Conservation (phyloP, 106 monocot species). For the Acorus calamus region DNA sequence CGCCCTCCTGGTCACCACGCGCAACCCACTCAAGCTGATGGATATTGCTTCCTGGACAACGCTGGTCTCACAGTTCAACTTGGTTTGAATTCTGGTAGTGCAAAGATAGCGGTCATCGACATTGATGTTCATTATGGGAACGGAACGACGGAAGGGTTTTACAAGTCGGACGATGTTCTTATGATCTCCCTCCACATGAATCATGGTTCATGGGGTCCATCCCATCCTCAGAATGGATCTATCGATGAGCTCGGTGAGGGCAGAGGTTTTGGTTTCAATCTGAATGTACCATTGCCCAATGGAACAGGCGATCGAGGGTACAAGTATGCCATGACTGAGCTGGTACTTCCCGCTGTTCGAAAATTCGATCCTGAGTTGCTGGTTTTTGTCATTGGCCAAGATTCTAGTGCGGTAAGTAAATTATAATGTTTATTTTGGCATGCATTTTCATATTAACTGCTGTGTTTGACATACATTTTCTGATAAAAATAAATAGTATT, state of each 20-base stretch:
- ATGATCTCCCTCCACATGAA: constrained; percentile 91
- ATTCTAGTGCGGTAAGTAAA: constrained; percentile 79
- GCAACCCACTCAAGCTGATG: constrained; percentile 79
- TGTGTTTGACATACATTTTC: no score
- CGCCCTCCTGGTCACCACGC: constrained; percentile 97
- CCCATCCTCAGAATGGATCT: constrained; percentile 74
- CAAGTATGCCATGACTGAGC: constrained; percentile 58
- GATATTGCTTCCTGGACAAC: constrained; percentile 94
- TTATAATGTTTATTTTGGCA: background rate
- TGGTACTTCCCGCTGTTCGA: constrained; percentile 64
- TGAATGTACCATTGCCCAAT: constrained; percentile 92
- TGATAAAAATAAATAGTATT: no score
- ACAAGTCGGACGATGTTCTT: constrained; percentile 49
- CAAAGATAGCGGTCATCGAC: constrained; percentile 52
- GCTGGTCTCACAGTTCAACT: constrained; percentile 68
- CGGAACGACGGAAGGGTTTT: constrained; percentile 93
- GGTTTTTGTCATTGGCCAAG: constrained; percentile 70
- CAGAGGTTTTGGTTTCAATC: constrained; percentile 66
- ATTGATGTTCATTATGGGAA: constrained; percentile 96
- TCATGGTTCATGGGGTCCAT: constrained; percentile 88
- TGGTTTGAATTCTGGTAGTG: constrained; percentile 52
- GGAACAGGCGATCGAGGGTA: constrained; percentile 84
- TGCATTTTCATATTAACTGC: background rate
- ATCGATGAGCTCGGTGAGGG: constrained; percentile 66
- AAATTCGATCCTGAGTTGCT: constrained; percentile 50